Evolutionary conservation across 345 rosid species (phyloP), one percentile per base, ranked within the genome.

Genomic region (Carallia pectinifolia): DNA sequence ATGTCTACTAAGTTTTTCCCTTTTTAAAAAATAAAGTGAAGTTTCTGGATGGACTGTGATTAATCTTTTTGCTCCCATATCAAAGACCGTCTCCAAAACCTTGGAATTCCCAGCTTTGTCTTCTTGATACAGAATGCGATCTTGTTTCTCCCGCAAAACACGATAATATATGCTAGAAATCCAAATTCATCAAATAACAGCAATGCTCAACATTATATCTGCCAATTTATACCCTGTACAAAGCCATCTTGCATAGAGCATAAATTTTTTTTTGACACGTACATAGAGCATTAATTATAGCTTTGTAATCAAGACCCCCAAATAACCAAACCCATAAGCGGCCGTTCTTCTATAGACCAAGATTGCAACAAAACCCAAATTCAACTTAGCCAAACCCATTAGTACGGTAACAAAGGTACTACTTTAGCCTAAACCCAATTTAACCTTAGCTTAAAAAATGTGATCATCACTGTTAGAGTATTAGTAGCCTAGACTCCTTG

Each of bases 201-300:
- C 16, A 12, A 44, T 44, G 50, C 16, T 15, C 50, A 44, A 10
- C 50, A 44, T 44, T 44, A 10, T 4, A 44, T 3, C 16, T 12
- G 16, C 4, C 16, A 44, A 12, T 44, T 44, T 44, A 44, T 44
- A 44, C 78, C 78, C 53, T 40, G 48, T 18, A 84, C 81, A 78
- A 69, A 67, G 2, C 85, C 89, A 69, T 64, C 62, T 72, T 85
- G 66, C 84, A 81, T 40, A 81, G 65, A 66, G 84, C 86, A 77
- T 83, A 81, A 58, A 83, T 73, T 39, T 23, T 23, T 23, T 23
- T 23, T 23, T 23, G 23, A 23, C 23, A 23, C 23, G 23, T 85
- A 65, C 84, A 81, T 40, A 81, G 65, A 66, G 84, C 86, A 77
- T 83, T 83, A 58, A 83, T 73, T 39, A 81, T 16, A 56, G 70